Conservation (phyloP, 768 basidiomycete species). For the Serendipita vermifera region DNA sequence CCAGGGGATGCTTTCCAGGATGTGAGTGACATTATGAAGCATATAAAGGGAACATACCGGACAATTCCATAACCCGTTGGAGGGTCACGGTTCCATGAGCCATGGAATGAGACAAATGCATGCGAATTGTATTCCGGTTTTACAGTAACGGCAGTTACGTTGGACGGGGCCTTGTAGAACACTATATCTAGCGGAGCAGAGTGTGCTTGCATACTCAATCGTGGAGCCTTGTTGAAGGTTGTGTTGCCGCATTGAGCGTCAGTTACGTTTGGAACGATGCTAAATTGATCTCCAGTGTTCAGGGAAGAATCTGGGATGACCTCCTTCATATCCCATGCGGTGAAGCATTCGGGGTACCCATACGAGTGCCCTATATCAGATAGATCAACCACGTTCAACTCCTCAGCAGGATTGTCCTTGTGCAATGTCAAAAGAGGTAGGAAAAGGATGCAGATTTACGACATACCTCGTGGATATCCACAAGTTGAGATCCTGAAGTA, state of each 20-base stretch:
- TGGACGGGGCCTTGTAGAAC: background rate
- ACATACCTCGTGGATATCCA: slow-evolving; percentile 1
- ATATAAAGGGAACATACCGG: background rate
- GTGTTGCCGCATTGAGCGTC: background rate
- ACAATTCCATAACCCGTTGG: slow-evolving; percentile 10
- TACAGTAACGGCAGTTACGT: background rate
- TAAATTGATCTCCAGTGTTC: slow-evolving; percentile 2
- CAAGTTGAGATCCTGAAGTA: background rate
- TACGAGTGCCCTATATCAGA: slow-evolving; percentile 2
- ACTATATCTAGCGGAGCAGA: slow-evolving; percentile 11
- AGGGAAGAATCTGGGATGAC: background rate
- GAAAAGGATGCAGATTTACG: background rate
- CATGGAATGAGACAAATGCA: slow-evolving; percentile 9
- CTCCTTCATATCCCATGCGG: background rate
- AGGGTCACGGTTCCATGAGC: slow-evolving; percentile 10
- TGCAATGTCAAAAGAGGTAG: background rate
- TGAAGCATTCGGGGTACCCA: slow-evolving; percentile 3
- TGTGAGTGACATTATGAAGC: background rate
- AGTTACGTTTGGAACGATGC: background rate
- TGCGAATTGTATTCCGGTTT: background rate
- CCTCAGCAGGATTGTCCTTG: slow-evolving; percentile 4
- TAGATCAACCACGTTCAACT: background rate
- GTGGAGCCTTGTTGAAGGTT: background rate
- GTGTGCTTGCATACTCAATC: slow-evolving; percentile 9
- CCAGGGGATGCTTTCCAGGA: background rate